These are phyloP conservation scores for Dicorynia guianensis DNA, from an alignment of 306 rosid species.

Conservation along the genomic window DNA sequence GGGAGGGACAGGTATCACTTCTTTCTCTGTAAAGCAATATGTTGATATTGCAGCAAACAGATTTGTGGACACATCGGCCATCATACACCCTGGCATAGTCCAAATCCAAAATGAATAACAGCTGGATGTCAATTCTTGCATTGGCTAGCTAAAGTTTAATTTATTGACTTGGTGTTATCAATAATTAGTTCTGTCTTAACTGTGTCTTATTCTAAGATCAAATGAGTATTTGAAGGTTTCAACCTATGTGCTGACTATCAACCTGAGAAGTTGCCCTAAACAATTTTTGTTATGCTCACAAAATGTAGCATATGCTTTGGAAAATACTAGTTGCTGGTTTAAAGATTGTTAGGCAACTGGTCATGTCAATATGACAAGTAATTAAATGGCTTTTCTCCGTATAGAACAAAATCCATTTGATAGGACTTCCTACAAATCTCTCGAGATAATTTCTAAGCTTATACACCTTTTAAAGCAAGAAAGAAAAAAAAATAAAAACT, in stretches of 20 bases:
- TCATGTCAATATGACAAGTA: conserved; percentile 30
- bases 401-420: background rate
- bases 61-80: background rate
- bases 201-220: background rate
- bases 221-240: background rate
- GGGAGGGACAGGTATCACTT: background rate
- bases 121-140: conserved; percentile 8
- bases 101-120: background rate
- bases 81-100: background rate
- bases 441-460: no score
- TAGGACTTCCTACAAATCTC: background rate
- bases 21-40: background rate
- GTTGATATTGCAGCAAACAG: background rate
- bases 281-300: background rate
- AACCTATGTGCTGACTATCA: conserved; percentile 7
- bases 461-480: no score
- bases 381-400: background rate
- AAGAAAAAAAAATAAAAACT: no score
- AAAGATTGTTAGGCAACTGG: conserved; percentile 3
- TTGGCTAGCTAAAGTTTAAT: background rate
- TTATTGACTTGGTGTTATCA: conserved; percentile 5
- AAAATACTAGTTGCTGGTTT: background rate
- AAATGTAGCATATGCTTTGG: background rate
- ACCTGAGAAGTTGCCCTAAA: conserved; percentile 15
- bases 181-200: background rate